These are phyloP conservation scores for Acidomyces sp. DNA, from an alignment of 495 filamentous ascomycete species.

Conservation along the genomic window DNA sequence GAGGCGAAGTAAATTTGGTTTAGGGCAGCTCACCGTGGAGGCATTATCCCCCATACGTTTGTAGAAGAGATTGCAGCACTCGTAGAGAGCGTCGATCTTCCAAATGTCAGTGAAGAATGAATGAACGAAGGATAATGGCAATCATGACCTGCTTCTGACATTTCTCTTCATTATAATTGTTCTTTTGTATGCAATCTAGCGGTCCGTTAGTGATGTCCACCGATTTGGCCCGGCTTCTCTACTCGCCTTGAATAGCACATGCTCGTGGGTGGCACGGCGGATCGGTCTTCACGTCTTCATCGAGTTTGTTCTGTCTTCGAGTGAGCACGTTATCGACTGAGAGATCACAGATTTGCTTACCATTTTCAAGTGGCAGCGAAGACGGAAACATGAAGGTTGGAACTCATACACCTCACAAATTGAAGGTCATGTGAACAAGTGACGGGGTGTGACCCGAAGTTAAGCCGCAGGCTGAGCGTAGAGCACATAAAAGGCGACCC, in stretches of 20 bases:
- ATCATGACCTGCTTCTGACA: constrained; percentile 42
- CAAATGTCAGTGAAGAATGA: no score
- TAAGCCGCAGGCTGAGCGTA: no score
- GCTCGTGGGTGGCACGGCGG: constrained; percentile 83
- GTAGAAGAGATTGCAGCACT: constrained; percentile 90
- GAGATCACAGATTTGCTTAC: background rate
- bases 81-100: constrained; percentile 80
- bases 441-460: no score
- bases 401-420: no score
- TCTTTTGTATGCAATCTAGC: constrained; percentile 63
- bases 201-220: constrained; percentile 26
- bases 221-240: no score
- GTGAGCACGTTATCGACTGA: background rate
- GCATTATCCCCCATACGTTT: constrained; percentile 63
- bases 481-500: no score
- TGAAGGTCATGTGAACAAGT: no score
- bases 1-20: constrained; percentile 58
- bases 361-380: no score
- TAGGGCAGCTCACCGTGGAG: constrained; percentile 71
- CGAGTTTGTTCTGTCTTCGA: constrained; percentile 24
- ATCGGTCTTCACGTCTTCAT: constrained; percentile 60
- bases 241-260: constrained; percentile 77
- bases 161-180: constrained; percentile 75
- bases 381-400: no score
- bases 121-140: background rate